phyloP scores from a whole-genome alignment of 2,329 filamentous ascomycete species.

The Aspergillus aculeatus region DNA sequence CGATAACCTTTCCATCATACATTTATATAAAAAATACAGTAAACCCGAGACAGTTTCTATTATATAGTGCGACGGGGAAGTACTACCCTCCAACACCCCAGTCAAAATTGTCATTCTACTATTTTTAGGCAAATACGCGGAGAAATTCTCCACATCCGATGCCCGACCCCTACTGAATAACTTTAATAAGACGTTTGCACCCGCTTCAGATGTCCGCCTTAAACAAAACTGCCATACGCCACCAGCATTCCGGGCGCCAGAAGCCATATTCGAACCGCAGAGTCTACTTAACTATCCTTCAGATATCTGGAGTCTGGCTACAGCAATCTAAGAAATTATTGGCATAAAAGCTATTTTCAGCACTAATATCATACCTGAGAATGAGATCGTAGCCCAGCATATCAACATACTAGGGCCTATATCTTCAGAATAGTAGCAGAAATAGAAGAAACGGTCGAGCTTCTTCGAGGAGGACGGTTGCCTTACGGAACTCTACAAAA shows the following conservation, averaged over 20 bases:
- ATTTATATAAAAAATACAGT: constrained; percentile 34
- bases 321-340: constrained; percentile 29
- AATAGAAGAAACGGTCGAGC: constrained; percentile 13
- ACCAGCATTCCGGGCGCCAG: constrained; percentile 15
- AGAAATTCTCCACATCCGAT: constrained; percentile 30
- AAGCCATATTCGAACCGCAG: constrained; percentile 16
- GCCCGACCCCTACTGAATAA: constrained; percentile 32
- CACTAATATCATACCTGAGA: constrained; percentile 12
- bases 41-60: constrained; percentile 30
- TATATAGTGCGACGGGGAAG: constrained; percentile 20
- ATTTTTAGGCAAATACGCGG: constrained; percentile 29
- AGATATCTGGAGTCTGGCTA: constrained; percentile 30
- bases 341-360: constrained; percentile 27
- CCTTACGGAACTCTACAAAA: constrained; percentile 8
- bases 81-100: constrained; percentile 29
- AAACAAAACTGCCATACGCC: constrained; percentile 26
- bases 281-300: constrained; percentile 21
- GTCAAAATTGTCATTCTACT: constrained; percentile 22
- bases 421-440: constrained; percentile 19
- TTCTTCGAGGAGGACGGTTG: constrained; percentile 19
- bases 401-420: constrained; percentile 21
- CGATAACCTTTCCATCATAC: constrained; percentile 29
- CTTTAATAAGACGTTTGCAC: constrained; percentile 25
- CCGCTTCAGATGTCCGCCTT: constrained; percentile 19
- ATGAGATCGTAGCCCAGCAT: constrained; percentile 23